Base-by-base conservation (phyloP, 2,329 filamentous ascomycete genomes). In the Epichloe uncinata region DNA sequence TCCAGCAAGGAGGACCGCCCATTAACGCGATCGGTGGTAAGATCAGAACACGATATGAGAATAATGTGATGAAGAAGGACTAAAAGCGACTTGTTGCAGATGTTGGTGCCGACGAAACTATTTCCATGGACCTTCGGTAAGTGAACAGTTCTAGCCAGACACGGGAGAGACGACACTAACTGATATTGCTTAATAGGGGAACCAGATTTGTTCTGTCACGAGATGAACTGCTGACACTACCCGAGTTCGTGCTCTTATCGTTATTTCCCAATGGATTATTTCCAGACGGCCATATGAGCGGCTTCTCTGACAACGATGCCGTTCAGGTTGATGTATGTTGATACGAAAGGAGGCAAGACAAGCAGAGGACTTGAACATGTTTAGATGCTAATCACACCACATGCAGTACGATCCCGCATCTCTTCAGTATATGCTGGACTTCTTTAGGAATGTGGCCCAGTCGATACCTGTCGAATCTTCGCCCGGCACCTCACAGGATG, bases 391-490 rank as follows among this genome's bases (percentile, higher is more conserved):
- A 36, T 4, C 35, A 33, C 16, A 22, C 22, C 13, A 15, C 15
- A 16, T 38, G 59, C 71, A 98, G 93, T 98, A 97, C 71, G 93
- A 98, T 68, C 91, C 93, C 22, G 83, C 84, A 48, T 97, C 91
- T 45, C 79, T 98, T 50, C 89, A 97, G 69, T 98, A 97, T 72
- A 98, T 98, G 93, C 80, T 98, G 56, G 91, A 96, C 61, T 98
- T 98, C 70, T 98, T 98, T 74, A 85, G 93, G 56, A 83, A 84
- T 57, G 91, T 98, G 55, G 93, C 93, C 49, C 89, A 96, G 68
- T 93, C 90, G n/a, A 97, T 98, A 57, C 88, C 87, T 9, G 77
- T 80, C 41, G 81, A 87, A 55, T 72, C 78, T 33, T 87, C 86
- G 48, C 80, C 84, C 35, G 79, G 76, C 50, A 71, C 78, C 36